Base-by-base conservation (phyloP, 176 grass and related monocot species). In the Paspalum notatum region DNA sequence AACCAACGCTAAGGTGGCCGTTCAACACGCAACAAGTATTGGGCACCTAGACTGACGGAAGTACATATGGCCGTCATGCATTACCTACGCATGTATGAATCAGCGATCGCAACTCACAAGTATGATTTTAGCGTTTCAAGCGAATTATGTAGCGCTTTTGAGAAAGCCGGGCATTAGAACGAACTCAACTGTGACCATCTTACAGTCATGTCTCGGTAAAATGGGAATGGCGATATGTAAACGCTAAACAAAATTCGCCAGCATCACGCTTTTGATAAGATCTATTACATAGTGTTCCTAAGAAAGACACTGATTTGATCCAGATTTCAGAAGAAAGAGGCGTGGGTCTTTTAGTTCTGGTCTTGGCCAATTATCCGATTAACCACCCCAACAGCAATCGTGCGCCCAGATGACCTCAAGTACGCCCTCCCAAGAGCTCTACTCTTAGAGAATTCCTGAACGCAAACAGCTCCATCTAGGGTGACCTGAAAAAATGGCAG, bases 381-480 rank as follows among this genome's bases (percentile, higher is more conserved):
- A 49, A 98, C 88, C 0, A 98, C 85, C 14, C 95, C 95, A 25
- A 95, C 90, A 50, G 95, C 95, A 1, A 98, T 80, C 2, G 95
- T 98, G 56, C 74, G 90, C 61, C 95, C 95, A 43, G 74, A 87
- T 6, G 95, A 68, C 66, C 95, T 82, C 39, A 98, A 87, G 66
- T 93, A 98, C 46, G 79, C 88, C 74, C 92, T 93, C 52, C 95
- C 95, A 68, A 98, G 90, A 63, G 92, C 84, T 66, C 83, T 74
- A 72, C 88, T 84, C 94, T 89, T 93, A 7, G 88, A 90, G 82
- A 91, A 98, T 75, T 98, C 90, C 72, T 94, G 86, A 25, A 91
- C 90, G 61, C 95, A 98, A 17, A 98, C 88, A 47, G 86, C 66
- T 74, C 61, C 86, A 63, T 83, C 86, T 57, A 98, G 75, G 21